Conservation (phyloP, 2,329 filamentous ascomycete genomes). For the Calonectria ilicicola region DNA sequence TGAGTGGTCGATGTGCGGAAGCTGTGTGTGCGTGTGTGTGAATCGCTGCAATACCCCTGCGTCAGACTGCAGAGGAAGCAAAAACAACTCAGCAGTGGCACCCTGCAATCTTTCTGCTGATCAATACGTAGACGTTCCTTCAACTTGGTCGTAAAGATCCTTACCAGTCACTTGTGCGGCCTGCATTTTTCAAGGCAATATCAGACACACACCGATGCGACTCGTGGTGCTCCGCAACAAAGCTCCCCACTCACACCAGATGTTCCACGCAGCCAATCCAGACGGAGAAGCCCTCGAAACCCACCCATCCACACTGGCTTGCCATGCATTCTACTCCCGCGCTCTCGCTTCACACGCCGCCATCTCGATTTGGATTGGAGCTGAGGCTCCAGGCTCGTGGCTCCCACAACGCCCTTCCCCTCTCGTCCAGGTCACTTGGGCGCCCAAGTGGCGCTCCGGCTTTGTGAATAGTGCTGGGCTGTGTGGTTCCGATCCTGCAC, state of each 20-base stretch:
- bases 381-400: slow-evolving; percentile 23
- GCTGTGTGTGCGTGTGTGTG: not conserved
- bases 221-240: slow-evolving; percentile 15
- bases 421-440: slow-evolving; percentile 20
- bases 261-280: slow-evolving; percentile 14
- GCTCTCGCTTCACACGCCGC: slow-evolving; percentile 3
- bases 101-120: slow-evolving; percentile 6
- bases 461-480: slow-evolving; percentile 9
- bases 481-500: not conserved
- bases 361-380: slow-evolving; percentile 14
- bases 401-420: slow-evolving; percentile 4
- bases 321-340: slow-evolving; percentile 8
- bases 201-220: slow-evolving; percentile 9
- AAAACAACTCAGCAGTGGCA: slow-evolving; percentile 6
- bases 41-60: not conserved
- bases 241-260: slow-evolving; percentile 21
- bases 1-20: not conserved
- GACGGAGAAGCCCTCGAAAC: not conserved
- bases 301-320: slow-evolving; percentile 18
- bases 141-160: slow-evolving; percentile 2
- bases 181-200: slow-evolving; percentile 10
- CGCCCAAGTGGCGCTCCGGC: slow-evolving; percentile 8
- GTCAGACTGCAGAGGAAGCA: not conserved
- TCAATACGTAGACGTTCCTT: not conserved
- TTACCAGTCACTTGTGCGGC: not conserved